phyloP scores from a whole-genome alignment of 805 yeast species.

The Kuraishia floccosa region DNA sequence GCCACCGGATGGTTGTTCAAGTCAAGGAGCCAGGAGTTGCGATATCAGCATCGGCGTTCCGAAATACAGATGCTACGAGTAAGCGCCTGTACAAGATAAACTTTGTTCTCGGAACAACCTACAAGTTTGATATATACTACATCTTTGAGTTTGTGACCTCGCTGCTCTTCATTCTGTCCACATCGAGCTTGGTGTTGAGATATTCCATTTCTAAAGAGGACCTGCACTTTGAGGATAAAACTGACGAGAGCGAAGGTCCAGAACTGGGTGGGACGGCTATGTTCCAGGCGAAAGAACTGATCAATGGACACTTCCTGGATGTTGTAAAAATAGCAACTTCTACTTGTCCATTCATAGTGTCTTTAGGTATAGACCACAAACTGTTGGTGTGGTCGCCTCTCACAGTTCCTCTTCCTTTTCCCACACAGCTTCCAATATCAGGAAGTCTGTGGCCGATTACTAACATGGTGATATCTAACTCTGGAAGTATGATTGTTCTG shows the following conservation, averaged over 20 bases:
- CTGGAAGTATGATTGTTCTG: constrained; percentile 47
- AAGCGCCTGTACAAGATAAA: too few species aligned
- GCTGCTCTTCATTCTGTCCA: constrained; percentile 37
- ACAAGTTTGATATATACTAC: constrained; percentile 36
- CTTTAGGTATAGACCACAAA: constrained; percentile 65
- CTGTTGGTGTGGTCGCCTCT: constrained; percentile 68
- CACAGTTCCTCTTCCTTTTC: constrained; percentile 31
- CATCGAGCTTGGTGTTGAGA: constrained; percentile 32
- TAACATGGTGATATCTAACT: constrained; percentile 41
- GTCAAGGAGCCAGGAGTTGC: constrained; percentile 17
- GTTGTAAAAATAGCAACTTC: constrained; percentile 51
- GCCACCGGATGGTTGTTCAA: too few species aligned
- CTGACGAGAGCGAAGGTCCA: constrained; percentile 3
- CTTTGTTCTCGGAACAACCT: constrained; percentile 16
- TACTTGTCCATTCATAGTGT: constrained; percentile 50
- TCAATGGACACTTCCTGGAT: constrained; percentile 50
- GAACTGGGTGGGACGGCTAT: constrained; percentile 4
- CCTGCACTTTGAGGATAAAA: constrained; percentile 4
- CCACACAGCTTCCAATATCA: constrained; percentile 28
- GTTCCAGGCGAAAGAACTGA: constrained; percentile 24
- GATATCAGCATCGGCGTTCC: too few species aligned
- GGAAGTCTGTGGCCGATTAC: constrained; percentile 52
- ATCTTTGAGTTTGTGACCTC: constrained; percentile 45
- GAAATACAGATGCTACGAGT: too few species aligned
- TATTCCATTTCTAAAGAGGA: constrained; percentile 16